These are phyloP conservation scores for Diaporthe australafricana DNA, from an alignment of 2,329 filamentous ascomycete genomes.

Conservation along the genomic window DNA sequence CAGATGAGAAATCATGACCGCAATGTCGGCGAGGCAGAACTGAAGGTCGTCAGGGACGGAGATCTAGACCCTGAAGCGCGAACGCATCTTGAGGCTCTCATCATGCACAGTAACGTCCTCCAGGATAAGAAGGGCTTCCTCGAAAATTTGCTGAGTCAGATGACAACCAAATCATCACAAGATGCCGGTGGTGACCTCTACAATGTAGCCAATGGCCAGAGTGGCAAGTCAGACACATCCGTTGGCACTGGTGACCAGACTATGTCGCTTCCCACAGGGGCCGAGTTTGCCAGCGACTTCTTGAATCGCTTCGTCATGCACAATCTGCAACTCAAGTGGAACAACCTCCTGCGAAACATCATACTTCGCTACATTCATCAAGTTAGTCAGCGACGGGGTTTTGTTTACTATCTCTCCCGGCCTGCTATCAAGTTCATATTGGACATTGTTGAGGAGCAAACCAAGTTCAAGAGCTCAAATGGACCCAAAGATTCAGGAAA, in stretches of 20 bases:
- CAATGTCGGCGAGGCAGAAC: slow-evolving; percentile 79
- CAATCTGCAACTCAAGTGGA: slow-evolving; percentile 98
- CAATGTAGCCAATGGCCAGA: slow-evolving; percentile 26
- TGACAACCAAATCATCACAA: slow-evolving; percentile 52
- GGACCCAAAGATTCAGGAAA: slow-evolving; percentile 39
- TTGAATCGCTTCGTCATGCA: slow-evolving; percentile 98
- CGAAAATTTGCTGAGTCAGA: slow-evolving; percentile 67
- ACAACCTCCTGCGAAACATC: slow-evolving; percentile 94
- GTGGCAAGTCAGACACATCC: slow-evolving; percentile 52
- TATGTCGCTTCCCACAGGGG: slow-evolving; percentile 75
- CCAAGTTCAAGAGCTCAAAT: slow-evolving; percentile 70
- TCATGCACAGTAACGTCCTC: slow-evolving; percentile 66
- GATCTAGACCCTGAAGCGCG: slow-evolving; percentile 62
- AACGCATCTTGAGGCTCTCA: slow-evolving; percentile 70
- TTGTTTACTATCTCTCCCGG: slow-evolving; percentile 97
- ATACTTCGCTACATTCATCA: slow-evolving; percentile 98
- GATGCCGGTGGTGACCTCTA: slow-evolving; percentile 24
- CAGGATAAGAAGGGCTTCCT: slow-evolving; percentile 69
- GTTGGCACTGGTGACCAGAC: slow-evolving; percentile 67
- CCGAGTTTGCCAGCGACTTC: slow-evolving; percentile 93
- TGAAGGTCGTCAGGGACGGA: slow-evolving; percentile 68
- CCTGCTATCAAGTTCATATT: slow-evolving; percentile 97
- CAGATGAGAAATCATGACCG: slow-evolving; percentile 83
- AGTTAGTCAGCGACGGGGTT: slow-evolving; percentile 93
- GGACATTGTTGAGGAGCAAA: slow-evolving; percentile 96